A percentile compares a stretch with the other conserved stretches of the same genome.
phyloP scores from a whole-genome alignment of 2,329 filamentous ascomycete species.

The Allantophomopsis cytisporea region DNA sequence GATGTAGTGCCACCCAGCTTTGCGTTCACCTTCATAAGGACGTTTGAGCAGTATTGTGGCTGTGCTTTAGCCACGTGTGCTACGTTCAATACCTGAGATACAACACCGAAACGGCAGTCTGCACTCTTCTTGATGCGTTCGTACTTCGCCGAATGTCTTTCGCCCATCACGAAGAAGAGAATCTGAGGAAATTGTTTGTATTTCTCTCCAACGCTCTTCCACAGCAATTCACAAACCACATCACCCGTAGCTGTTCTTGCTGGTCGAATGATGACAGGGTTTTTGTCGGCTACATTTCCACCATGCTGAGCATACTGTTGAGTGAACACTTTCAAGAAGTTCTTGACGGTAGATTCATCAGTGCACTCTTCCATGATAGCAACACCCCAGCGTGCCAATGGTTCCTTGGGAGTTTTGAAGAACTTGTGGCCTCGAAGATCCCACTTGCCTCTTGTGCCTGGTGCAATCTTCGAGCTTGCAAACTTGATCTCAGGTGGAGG shows the following conservation, averaged over 20 bases:
- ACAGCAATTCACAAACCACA: not conserved
- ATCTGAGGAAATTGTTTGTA: conserved; percentile 43
- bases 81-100: conserved; percentile 58
- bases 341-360: conserved; percentile 27
- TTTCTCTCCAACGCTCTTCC: not conserved
- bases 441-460: conserved; percentile 65
- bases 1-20: conserved; percentile 80
- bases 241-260: not conserved
- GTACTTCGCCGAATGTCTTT: conserved; percentile 61
- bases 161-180: conserved; percentile 63
- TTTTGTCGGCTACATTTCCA: conserved; percentile 32
- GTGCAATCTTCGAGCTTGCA: conserved; percentile 34
- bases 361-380: conserved; percentile 47
- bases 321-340: conserved; percentile 47
- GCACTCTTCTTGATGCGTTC: conserved; percentile 78
- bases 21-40: conserved; percentile 92
- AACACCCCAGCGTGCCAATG: conserved; percentile 64
- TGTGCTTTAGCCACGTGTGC: conserved; percentile 56
- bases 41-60: conserved; percentile 82
- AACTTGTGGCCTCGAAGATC: conserved; percentile 77
- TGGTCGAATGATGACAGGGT: conserved; percentile 24
- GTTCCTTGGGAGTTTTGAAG: conserved; percentile 42
- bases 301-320: conserved; percentile 47
- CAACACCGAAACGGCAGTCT: conserved; percentile 73
- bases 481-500: conserved; percentile 60